phyloP scores from a whole-genome alignment of 495 filamentous ascomycete genomes.

The Aspergillus asperescens region DNA sequence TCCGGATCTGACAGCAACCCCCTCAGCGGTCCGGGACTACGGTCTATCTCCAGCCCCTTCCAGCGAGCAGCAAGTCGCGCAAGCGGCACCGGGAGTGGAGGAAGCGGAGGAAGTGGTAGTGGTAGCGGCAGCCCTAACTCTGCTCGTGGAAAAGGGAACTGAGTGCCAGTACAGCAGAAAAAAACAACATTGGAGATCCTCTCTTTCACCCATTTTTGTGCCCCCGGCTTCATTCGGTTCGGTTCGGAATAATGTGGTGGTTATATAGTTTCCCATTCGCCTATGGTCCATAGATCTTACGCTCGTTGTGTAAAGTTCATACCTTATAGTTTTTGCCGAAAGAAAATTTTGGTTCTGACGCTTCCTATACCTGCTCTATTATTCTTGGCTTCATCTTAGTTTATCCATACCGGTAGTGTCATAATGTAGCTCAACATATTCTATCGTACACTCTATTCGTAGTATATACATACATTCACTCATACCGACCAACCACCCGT shows the following conservation, averaged over 20 bases:
- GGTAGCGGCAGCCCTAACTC: slow-evolving; percentile 45
- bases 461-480: background rate
- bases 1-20: slow-evolving; percentile 33
- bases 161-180: background rate
- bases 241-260: background rate
- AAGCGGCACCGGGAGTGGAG: slow-evolving; percentile 42
- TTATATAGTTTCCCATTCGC: slow-evolving; percentile 8
- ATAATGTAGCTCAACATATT: background rate
- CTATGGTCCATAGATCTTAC: slow-evolving; percentile 13
- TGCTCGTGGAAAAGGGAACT: slow-evolving; percentile 28
- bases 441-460: too few species aligned
- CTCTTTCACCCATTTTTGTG: background rate
- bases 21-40: slow-evolving; percentile 22
- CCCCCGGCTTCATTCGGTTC: slow-evolving; percentile 2
- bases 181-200: slow-evolving; percentile 9
- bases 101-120: slow-evolving; percentile 40
- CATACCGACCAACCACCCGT: background rate
- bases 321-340: slow-evolving; percentile 11
- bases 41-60: slow-evolving; percentile 38
- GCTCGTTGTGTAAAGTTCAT: slow-evolving; percentile 11
- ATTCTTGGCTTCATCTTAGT: background rate
- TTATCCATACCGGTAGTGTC: background rate
- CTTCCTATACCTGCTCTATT: background rate
- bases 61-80: slow-evolving; percentile 40
- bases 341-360: slow-evolving; percentile 9